Base-by-base conservation (phyloP, 768 basidiomycete species). In the Lactarius vividus region DNA sequence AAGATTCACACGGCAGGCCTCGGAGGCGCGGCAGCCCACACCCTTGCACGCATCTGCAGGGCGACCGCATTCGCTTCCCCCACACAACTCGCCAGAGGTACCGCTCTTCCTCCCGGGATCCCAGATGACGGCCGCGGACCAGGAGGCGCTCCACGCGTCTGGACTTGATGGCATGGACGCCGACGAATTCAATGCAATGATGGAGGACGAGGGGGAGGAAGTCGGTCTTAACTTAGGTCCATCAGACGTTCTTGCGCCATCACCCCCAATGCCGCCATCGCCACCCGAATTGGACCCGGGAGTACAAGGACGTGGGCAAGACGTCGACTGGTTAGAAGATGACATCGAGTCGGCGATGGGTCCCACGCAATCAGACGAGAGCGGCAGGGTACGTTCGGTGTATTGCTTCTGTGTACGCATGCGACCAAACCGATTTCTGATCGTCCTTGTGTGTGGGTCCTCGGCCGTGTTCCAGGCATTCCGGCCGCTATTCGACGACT, bases 111-210 rank as follows among this genome's bases (percentile, higher is more conserved):
- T 77, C 8, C 77, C 73, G 5, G 68, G 71, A 53, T 70, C 72
- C 33, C 75, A 77, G 72, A 79, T 88, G 42, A 87, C 89, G 3
- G 79, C 78, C 33, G 81, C 79, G 35, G 82, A 85, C 42, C 78
- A 81, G 69, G 83, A 80, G 59, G 78, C 80, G 6, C 78, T 91
- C 54, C 80, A 80, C 42, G 80, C 79, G 31, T 85, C 87, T 1
- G 89, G 89, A 5, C 76, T 92, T 33, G 88, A 87, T 3, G 78
- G 80, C 66, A 89, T 92, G 89, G 78, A 80, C 64, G 79, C 75
- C 6, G 81, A 84, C 28, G 88, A 91, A 72, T 74, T 91, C 40
- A 80, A 77, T 26, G 84, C 81, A 29, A 80, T 88, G 78, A 74
- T 88, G 23, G 84, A 85, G 61, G 85, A 79, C 31, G 85, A 86